These are phyloP conservation scores for Penicillium parvum DNA, from an alignment of 495 filamentous ascomycete genomes.

Conservation along the genomic window DNA sequence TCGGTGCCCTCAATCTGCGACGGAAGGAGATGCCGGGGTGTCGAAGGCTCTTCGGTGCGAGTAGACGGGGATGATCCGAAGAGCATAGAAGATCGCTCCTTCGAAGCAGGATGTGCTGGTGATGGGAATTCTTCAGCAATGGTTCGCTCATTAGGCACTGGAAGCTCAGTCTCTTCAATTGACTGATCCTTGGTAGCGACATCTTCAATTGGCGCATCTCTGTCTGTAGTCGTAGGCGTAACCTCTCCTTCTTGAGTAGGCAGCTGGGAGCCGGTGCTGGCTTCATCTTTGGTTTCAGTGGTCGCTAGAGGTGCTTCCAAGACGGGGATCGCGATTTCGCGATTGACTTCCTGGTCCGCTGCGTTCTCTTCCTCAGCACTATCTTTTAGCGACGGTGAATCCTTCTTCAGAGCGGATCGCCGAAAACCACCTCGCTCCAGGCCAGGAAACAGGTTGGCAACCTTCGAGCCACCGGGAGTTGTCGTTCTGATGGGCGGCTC, in stretches of 20 bases:
- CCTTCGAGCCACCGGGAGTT: slow-evolving; percentile 28
- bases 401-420: slow-evolving; percentile 20
- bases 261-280: slow-evolving; percentile 8
- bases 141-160: slow-evolving; percentile 9
- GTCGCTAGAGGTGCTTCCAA: slow-evolving; percentile 44
- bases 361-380: slow-evolving; percentile 46
- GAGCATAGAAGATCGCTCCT: slow-evolving; percentile 50
- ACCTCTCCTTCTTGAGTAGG: slow-evolving; percentile 4
- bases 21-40: slow-evolving; percentile 15
- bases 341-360: slow-evolving; percentile 37
- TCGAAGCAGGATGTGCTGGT: slow-evolving; percentile 48
- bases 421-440: slow-evolving; percentile 34
- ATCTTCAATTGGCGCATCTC: slow-evolving; percentile 5
- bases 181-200: slow-evolving; percentile 9
- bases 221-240: slow-evolving; percentile 4
- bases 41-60: slow-evolving; percentile 17
- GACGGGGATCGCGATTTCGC: slow-evolving; percentile 49
- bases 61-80: slow-evolving; percentile 52
- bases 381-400: slow-evolving; percentile 37
- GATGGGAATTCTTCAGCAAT: slow-evolving; percentile 21
- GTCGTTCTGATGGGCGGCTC: slow-evolving; percentile 18
- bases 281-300: slow-evolving; percentile 13
- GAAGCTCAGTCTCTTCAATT: slow-evolving; percentile 13
- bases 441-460: slow-evolving; percentile 37
- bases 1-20: slow-evolving; percentile 14